Base-by-base conservation (phyloP, 306 rosid genomes). In the Luffa aegyptiaca region DNA sequence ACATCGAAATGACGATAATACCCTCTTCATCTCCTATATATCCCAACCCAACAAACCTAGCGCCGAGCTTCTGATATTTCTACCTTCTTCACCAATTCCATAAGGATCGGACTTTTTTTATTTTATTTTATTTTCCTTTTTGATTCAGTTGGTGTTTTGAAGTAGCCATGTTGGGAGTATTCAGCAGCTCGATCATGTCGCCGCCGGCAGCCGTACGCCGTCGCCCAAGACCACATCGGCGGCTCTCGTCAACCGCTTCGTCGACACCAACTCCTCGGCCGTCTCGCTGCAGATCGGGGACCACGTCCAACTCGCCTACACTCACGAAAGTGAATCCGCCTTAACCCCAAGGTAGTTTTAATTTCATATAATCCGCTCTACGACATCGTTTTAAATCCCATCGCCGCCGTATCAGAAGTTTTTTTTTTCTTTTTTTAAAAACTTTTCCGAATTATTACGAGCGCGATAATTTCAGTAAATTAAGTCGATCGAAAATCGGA, bases 161-260 rank as follows among this genome's bases (percentile, higher is more conserved):
- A 12, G 5, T 81, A 33, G 85, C 20, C 66, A 94, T 95, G 98
- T 85, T 92, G 88, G 98, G 96, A 5, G 85, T 95, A 18, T 95
- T 95, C 84, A 90, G 97, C 88, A 87, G 95, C 85, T 88, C 92
- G 44, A 80, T 95, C 18, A 87, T 92, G 92, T 95, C 3, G 90
- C 93, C 59, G 98, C 97, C 80, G 97, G 97, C 17, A 80, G 97
- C 89, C 83, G 97, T 18, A 95, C 98, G 0, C 98, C 98, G 13
- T 95, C 98, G 0, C 97, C 98, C 1, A 95, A 95, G 85, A 88
- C 37, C 53, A 85, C 87, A 14, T 80, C 97, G 53, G 62, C 83
- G 9, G 78, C 90, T 31, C 90, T 95, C 70, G 12, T 88, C 57
- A 87, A 88, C 80, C 96, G 93, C 48, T 95, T 95, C 83, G 71